Evolutionary conservation across 352 stramenopile genomes (phyloP).

Genomic region (Phytophthora sp.): DNA sequence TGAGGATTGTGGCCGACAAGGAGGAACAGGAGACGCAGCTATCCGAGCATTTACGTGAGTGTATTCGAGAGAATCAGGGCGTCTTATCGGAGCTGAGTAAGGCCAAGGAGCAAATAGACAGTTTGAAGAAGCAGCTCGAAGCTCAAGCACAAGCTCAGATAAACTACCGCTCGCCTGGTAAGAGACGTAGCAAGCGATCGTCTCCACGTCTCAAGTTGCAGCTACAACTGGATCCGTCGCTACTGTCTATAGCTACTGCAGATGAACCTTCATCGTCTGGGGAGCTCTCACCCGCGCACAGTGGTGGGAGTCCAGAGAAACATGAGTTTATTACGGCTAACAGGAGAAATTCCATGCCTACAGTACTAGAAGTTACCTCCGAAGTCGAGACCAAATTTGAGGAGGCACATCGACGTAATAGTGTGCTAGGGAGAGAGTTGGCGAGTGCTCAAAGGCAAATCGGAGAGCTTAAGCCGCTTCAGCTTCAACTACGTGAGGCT

Average conservation of each 20-base stretch:
- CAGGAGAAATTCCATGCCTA: slow-evolving; percentile 32
- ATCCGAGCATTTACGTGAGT: slow-evolving; percentile 52
- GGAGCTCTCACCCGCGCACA: slow-evolving; percentile 30
- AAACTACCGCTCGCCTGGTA: slow-evolving; percentile 35
- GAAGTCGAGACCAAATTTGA: slow-evolving; percentile 58
- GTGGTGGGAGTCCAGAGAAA: slow-evolving; percentile 22
- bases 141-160: slow-evolving; percentile 17
- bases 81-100: slow-evolving; percentile 53
- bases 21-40: slow-evolving; percentile 45
- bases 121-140: slow-evolving; percentile 35
- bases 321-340: slow-evolving; percentile 22
- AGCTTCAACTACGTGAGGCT: slow-evolving; percentile 42
- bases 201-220: slow-evolving; percentile 29
- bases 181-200: slow-evolving; percentile 19
- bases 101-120: slow-evolving; percentile 41
- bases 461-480: slow-evolving; percentile 53
- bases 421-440: slow-evolving; percentile 53
- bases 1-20: slow-evolving; percentile 48
- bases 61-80: slow-evolving; percentile 65
- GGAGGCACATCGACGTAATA: slow-evolving; percentile 51
- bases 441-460: slow-evolving; percentile 62
- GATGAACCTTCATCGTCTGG: slow-evolving; percentile 30
- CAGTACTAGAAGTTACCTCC: slow-evolving; percentile 17
- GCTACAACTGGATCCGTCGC: slow-evolving; percentile 24
- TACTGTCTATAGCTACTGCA: neutral